Conservation (phyloP, 345 rosid genomes). For the Excoecaria agallocha region DNA sequence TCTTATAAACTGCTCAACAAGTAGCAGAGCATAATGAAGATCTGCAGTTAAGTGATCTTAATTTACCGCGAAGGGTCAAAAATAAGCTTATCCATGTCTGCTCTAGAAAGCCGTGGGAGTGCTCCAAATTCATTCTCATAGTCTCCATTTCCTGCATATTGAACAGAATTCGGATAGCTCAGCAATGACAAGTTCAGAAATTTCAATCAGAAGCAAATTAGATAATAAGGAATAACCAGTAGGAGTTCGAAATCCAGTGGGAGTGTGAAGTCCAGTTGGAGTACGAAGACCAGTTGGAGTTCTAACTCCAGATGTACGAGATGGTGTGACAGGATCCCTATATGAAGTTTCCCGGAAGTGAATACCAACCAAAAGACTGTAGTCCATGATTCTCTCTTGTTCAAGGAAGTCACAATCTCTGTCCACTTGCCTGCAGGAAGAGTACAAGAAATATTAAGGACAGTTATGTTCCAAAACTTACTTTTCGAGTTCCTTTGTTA, state of each 20-base stretch:
- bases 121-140: conserved; percentile 31
- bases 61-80: conserved; percentile 65
- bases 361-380: conserved; percentile 84
- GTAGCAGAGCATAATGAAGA: too few relatives aligned
- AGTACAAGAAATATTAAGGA: neutral
- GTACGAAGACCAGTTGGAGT: conserved; percentile 53
- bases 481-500: too few relatives aligned
- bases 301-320: conserved; percentile 46
- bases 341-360: conserved; percentile 64
- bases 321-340: conserved; percentile 36
- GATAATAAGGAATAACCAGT: conserved; percentile 36
- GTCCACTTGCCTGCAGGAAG: conserved; percentile 77
- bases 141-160: conserved; percentile 44
- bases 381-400: conserved; percentile 95
- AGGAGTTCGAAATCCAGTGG: conserved; percentile 43
- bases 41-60: neutral
- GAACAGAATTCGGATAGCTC: neutral
- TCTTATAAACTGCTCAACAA: too few relatives aligned
- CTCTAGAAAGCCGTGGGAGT: conserved; percentile 50
- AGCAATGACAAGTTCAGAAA: conserved; percentile 21
- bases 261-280: conserved; percentile 15
- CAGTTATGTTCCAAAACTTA: neutral
- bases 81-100: conserved; percentile 52
- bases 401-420: conserved; percentile 92
- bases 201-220: neutral